A percentile compares a stretch with the other conserved stretches of the same genome.
Conservation (phyloP, 768 basidiomycete species). For the Hemileccinum rubropunctum region DNA sequence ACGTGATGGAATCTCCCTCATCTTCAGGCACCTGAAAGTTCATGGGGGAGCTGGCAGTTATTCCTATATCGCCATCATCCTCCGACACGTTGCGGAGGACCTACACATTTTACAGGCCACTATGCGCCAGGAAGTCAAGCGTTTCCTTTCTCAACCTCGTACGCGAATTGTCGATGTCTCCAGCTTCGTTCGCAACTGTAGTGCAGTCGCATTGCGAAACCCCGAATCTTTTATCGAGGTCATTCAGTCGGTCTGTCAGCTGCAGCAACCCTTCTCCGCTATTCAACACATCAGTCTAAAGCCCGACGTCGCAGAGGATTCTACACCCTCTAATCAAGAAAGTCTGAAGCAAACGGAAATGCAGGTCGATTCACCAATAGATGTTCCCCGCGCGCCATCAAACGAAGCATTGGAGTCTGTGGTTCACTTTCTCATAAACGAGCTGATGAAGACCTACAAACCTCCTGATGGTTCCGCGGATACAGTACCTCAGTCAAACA, state of each 20-base stretch:
- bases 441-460: slow-evolving; percentile 65
- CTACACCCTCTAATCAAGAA: slow-evolving; percentile 9
- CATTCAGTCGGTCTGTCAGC: slow-evolving; percentile 65
- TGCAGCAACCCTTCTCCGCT: slow-evolving; percentile 61
- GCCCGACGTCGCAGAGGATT: slow-evolving; percentile 29
- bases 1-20: slow-evolving; percentile 54
- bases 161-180: slow-evolving; percentile 64
- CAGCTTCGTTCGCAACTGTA: slow-evolving; percentile 73
- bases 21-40: slow-evolving; percentile 67
- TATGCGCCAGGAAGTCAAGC: slow-evolving; percentile 82
- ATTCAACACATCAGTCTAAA: slow-evolving; percentile 60
- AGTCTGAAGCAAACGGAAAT: slow-evolving; percentile 42
- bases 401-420: slow-evolving; percentile 55
- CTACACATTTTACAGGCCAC: slow-evolving; percentile 55
- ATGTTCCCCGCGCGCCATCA: slow-evolving; percentile 22
- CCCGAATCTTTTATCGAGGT: slow-evolving; percentile 72
- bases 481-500: slow-evolving; percentile 10
- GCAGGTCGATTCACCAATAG: slow-evolving; percentile 50
- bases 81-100: slow-evolving; percentile 93
- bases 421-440: slow-evolving; percentile 68
- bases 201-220: slow-evolving; percentile 79
- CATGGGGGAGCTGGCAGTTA: slow-evolving; percentile 65
- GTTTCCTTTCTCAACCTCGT: slow-evolving; percentile 74
- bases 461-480: slow-evolving; percentile 34
- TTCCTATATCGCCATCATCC: slow-evolving; percentile 79